Percentiles rank a stretch among this genome's conserved stretches.
Evolutionary conservation across 75 land plant genomes (phyloP).

Genomic region (Picea sitchensis): DNA sequence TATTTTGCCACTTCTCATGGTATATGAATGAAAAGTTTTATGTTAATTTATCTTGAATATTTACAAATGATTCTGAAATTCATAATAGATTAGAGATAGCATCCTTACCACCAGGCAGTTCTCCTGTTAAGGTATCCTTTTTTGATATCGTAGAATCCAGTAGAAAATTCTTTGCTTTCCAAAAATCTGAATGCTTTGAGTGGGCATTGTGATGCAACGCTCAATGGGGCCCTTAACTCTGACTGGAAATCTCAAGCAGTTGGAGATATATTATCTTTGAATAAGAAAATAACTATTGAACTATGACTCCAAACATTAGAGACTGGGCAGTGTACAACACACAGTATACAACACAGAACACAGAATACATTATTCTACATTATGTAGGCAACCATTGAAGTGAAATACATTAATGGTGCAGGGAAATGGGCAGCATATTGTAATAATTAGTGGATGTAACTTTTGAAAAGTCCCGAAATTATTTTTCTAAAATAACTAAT

Average conservation of each 20-base stretch:
- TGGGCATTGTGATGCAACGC: constrained; percentile 41
- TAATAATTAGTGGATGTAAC: constrained; percentile 55
- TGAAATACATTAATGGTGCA: constrained; percentile 65
- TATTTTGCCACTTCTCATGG: too few species aligned
- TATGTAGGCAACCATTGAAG: constrained; percentile 75
- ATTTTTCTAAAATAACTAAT: too few species aligned
- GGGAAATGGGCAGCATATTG: constrained; percentile 45
- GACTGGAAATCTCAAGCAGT: constrained; percentile 9
- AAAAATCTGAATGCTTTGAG: constrained; percentile 49
- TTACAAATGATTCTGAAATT: too few species aligned
- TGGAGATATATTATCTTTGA: too few species aligned
- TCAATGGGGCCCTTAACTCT: constrained; percentile 33
- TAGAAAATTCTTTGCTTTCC: constrained; percentile 22
- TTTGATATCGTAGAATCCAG: constrained; percentile 18
- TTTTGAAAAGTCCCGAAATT: too few species aligned
- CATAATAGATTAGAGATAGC: not conserved
- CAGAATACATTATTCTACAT: constrained; percentile 23
- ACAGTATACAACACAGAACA: too few species aligned
- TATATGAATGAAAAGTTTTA: too few species aligned
- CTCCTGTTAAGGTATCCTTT: constrained; percentile 42
- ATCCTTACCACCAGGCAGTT: constrained; percentile 65
- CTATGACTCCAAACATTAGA: too few species aligned
- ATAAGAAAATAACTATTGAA: too few species aligned
- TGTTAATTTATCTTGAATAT: too few species aligned
- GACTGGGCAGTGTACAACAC: too few species aligned